A percentile compares a stretch with the other conserved stretches of the same genome.
phyloP scores from a whole-genome alignment of 768 basidiomycete genomes.

The Galerina marginata region DNA sequence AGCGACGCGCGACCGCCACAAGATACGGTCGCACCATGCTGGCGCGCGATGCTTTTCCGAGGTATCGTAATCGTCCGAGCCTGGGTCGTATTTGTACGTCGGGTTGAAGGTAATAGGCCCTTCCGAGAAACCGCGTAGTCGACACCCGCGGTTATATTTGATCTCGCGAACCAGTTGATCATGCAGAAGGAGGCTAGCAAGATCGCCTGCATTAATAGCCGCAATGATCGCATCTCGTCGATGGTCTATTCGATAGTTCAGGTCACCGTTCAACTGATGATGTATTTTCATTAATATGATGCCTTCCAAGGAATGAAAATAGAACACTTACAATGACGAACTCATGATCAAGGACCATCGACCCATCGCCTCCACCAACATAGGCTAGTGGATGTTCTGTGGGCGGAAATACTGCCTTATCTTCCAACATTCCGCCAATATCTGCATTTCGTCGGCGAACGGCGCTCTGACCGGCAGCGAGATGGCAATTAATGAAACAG shows the following conservation, averaged over 20 bases:
- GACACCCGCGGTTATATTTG: slow-evolving; percentile 84
- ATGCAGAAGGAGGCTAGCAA: slow-evolving; percentile 65
- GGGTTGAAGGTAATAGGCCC: slow-evolving; percentile 84
- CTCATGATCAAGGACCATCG: slow-evolving; percentile 94
- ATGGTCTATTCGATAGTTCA: slow-evolving; percentile 98
- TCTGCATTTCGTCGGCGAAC: slow-evolving; percentile 86
- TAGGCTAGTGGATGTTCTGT: slow-evolving; percentile 68
- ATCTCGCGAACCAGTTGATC: slow-evolving; percentile 94
- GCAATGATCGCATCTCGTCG: slow-evolving; percentile 83
- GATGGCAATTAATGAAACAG: slow-evolving; percentile 96
- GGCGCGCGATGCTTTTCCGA: slow-evolving; percentile 89
- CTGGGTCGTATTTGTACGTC: slow-evolving; percentile 94
- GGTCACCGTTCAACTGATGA: slow-evolving; percentile 82
- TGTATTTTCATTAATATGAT: slow-evolving; percentile 8
- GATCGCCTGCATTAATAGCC: slow-evolving; percentile 70
- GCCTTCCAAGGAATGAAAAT: background rate
- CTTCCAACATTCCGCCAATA: slow-evolving; percentile 85
- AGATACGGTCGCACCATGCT: slow-evolving; percentile 96
- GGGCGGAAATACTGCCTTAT: slow-evolving; percentile 68
- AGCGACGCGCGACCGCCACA: slow-evolving; percentile 70
- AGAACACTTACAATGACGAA: slow-evolving; percentile 76
- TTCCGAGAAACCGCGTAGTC: slow-evolving; percentile 83
- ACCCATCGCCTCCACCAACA: slow-evolving; percentile 90
- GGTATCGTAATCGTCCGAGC: slow-evolving; percentile 80
- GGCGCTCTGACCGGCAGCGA: slow-evolving; percentile 93